Evolutionary conservation across 192 early-diverging fungal species (phyloP).

Genomic region (Diversispora eburnea): DNA sequence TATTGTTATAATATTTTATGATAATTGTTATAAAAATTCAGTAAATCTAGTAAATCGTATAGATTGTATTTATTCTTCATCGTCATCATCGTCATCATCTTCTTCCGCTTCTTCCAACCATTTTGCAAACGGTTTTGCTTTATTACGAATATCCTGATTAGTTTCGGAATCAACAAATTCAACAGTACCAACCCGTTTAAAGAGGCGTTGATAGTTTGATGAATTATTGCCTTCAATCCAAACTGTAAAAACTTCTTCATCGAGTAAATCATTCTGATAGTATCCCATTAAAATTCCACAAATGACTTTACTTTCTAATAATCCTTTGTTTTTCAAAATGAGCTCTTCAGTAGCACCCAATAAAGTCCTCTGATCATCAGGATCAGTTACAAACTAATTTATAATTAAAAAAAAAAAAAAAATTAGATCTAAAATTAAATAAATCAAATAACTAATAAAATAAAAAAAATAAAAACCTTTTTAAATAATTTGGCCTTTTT

Average conservation of each 20-base stretch:
- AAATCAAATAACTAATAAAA: not conserved
- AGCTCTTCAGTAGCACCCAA: conserved; percentile 90
- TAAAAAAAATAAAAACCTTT: conserved; percentile 37
- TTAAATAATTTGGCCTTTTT: conserved; percentile 67
- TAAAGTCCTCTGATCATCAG: conserved; percentile 84
- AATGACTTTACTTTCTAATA: conserved; percentile 63
- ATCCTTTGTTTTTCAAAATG: conserved; percentile 56
- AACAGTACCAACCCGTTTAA: conserved; percentile 42
- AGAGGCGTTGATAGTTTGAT: conserved; percentile 39
- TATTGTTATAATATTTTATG: too few relatives aligned
- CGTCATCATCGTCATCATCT: conserved; percentile 64
- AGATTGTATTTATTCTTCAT: not conserved
- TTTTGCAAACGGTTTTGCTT: conserved; percentile 83
- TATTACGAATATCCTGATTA: conserved; percentile 77
- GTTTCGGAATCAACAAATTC: conserved; percentile 82
- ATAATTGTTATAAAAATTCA: too few relatives aligned
- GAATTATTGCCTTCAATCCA: conserved; percentile 77
- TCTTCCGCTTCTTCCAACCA: conserved; percentile 90
- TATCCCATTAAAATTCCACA: conserved; percentile 75
- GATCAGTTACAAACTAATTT: conserved; percentile 63
- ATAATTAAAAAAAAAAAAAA: not conserved
- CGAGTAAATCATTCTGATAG: conserved; percentile 87
- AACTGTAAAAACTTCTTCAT: conserved; percentile 82
- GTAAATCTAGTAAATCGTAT: too few relatives aligned
- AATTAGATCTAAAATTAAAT: not conserved